Conservation (phyloP, 768 basidiomycete species). For the Tephrocybe sp. region DNA sequence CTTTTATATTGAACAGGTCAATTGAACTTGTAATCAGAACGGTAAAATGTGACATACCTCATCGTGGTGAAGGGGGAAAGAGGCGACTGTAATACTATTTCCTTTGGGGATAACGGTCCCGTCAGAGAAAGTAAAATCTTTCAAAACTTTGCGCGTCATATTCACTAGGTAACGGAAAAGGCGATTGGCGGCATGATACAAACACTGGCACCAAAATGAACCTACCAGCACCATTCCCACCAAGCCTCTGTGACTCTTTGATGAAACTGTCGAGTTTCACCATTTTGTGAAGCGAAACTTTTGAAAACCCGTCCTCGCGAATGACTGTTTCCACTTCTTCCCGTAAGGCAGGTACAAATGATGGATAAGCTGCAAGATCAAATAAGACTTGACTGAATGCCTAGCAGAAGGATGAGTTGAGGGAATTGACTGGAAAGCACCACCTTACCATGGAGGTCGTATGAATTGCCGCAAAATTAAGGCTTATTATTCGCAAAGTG, state of each 20-base stretch:
- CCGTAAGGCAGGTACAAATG: slow-evolving; percentile 32
- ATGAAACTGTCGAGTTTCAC: slow-evolving; percentile 44
- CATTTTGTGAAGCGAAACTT: slow-evolving; percentile 35
- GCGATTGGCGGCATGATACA: neutral
- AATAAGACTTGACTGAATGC: slow-evolving; percentile 35
- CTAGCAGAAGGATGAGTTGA: slow-evolving; percentile 17
- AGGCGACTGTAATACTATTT: slow-evolving; percentile 13
- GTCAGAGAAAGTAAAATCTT: slow-evolving; percentile 25
- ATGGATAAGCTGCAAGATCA: slow-evolving; percentile 33
- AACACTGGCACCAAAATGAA: neutral
- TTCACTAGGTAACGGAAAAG: slow-evolving; percentile 8
- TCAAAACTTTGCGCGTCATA: slow-evolving; percentile 19
- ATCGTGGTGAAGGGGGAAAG: neutral
- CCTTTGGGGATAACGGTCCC: slow-evolving; percentile 26
- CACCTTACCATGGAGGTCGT: slow-evolving; percentile 23
- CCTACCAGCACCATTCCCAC: slow-evolving; percentile 27
- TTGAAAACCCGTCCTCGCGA: slow-evolving; percentile 34
- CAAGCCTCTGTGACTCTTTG: slow-evolving; percentile 34
- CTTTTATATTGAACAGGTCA: slow-evolving; percentile 8
- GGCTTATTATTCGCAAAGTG: slow-evolving; percentile 19
- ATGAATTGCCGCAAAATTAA: slow-evolving; percentile 32
- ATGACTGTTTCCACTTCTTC: slow-evolving; percentile 38
- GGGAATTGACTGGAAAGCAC: neutral
- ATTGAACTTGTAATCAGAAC: neutral
- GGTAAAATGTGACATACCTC: neutral